Percentiles rank a stretch among this genome's conserved stretches.
These are phyloP conservation scores for Suillus clintonianus DNA, from an alignment of 768 basidiomycete species.

Conservation along the genomic window DNA sequence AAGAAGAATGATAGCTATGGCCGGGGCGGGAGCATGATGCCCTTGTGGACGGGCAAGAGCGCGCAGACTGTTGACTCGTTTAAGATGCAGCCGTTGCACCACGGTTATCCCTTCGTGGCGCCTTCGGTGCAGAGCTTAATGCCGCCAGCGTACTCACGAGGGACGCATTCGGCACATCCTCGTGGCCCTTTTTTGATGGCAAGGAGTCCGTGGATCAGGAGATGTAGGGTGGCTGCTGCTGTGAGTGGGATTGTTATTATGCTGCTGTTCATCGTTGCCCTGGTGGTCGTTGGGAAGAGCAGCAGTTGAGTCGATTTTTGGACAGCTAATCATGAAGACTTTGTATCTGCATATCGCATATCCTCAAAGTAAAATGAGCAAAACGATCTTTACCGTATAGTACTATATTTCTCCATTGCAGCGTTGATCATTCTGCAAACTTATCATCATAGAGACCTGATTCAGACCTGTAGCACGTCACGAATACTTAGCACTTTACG, in stretches of 20 bases:
- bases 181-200: constrained; percentile 18
- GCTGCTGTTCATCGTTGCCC: constrained; percentile 50
- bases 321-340: background rate
- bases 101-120: constrained; percentile 62
- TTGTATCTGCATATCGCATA: no score
- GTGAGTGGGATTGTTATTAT: constrained; percentile 53
- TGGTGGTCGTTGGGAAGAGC: constrained; percentile 37
- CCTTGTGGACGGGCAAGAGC: constrained; percentile 38
- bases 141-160: constrained; percentile 23
- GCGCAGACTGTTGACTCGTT: constrained; percentile 44
- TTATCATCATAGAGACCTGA: background rate
- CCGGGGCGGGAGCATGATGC: constrained; percentile 38
- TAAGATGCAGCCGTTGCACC: constrained; percentile 41
- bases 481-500: background rate
- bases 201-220: constrained; percentile 40
- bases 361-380: background rate
- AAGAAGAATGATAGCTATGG: constrained; percentile 34
- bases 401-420: background rate
- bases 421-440: background rate
- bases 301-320: background rate
- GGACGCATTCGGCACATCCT: constrained; percentile 22
- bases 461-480: background rate
- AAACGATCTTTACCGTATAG: background rate
- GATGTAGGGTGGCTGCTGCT: constrained; percentile 62
- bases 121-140: constrained; percentile 42